Evolutionary conservation across 352 stramenopile genomes (phyloP).

Genomic region (Phytophthora cryptogea): DNA sequence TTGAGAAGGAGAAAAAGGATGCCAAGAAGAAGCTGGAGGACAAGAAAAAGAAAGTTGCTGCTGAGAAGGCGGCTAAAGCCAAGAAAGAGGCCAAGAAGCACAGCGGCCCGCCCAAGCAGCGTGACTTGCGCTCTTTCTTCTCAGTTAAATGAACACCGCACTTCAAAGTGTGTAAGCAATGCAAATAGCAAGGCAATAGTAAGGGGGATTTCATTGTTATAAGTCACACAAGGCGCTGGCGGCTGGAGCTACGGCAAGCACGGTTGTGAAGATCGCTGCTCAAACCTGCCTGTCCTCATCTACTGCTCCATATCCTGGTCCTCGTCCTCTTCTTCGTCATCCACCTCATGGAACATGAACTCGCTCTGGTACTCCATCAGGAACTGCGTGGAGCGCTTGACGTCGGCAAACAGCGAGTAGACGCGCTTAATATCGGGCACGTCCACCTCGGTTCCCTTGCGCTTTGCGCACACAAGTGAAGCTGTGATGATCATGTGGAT

Average conservation of each 20-base stretch:
- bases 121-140: slow-evolving; percentile 76
- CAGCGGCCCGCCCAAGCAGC: slow-evolving; percentile 59
- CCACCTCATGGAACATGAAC: slow-evolving; percentile 99
- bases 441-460: slow-evolving; percentile 91
- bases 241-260: slow-evolving; percentile 11
- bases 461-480: slow-evolving; percentile 94
- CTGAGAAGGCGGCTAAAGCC: slow-evolving; percentile 42
- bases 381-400: slow-evolving; percentile 98
- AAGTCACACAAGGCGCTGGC: slow-evolving; percentile 28
- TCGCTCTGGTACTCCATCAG: slow-evolving; percentile 99
- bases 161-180: slow-evolving; percentile 27
- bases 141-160: slow-evolving; percentile 28
- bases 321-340: slow-evolving; percentile 38
- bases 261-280: background rate
- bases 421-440: slow-evolving; percentile 94
- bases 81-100: slow-evolving; percentile 59
- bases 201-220: slow-evolving; percentile 37
- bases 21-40: slow-evolving; percentile 44
- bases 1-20: slow-evolving; percentile 52
- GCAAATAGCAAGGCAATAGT: slow-evolving; percentile 34
- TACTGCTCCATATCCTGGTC: slow-evolving; percentile 41
- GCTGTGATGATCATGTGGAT: slow-evolving; percentile 99
- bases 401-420: slow-evolving; percentile 98
- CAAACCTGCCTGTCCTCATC: slow-evolving; percentile 6
- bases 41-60: slow-evolving; percentile 51